Conservation (phyloP, 495 filamentous ascomycete species). For the Aspergillus leporis region DNA sequence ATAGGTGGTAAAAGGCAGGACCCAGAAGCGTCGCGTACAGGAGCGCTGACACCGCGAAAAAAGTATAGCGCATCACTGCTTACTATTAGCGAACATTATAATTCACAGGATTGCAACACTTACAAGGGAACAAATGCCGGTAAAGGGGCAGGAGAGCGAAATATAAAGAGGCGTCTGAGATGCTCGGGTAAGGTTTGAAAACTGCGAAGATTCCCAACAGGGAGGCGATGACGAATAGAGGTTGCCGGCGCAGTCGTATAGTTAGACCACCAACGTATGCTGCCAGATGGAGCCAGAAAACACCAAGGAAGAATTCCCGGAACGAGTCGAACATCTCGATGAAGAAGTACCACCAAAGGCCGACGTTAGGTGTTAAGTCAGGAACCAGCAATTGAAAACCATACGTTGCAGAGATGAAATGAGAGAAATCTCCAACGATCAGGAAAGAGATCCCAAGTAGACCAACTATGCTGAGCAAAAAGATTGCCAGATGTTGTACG, state of each 20-base stretch:
- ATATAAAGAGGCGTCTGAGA: slow-evolving; percentile 82
- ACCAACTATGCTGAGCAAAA: slow-evolving; percentile 46
- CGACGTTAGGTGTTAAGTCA: slow-evolving; percentile 91
- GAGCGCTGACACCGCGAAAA: slow-evolving; percentile 76
- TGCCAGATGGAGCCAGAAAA: slow-evolving; percentile 94
- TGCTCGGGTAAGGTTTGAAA: slow-evolving; percentile 95
- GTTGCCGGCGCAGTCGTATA: slow-evolving; percentile 77
- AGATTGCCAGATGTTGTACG: slow-evolving; percentile 46
- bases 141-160: slow-evolving; percentile 84
- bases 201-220: slow-evolving; percentile 85
- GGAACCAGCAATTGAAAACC: slow-evolving; percentile 88
- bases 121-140: slow-evolving; percentile 86
- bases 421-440: slow-evolving; percentile 75
- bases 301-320: slow-evolving; percentile 92
- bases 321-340: slow-evolving; percentile 99
- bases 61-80: slow-evolving; percentile 88
- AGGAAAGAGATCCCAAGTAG: slow-evolving; percentile 73
- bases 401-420: slow-evolving; percentile 86
- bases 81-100: slow-evolving; percentile 17
- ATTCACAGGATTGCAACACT: slow-evolving; percentile 32
- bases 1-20: slow-evolving; percentile 94
- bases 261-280: slow-evolving; percentile 85
- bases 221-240: slow-evolving; percentile 78
- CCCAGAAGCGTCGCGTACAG: slow-evolving; percentile 87
- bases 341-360: slow-evolving; percentile 99